Percentiles rank a stretch among this genome's conserved stretches.
phyloP scores from a whole-genome alignment of 805 yeast species.

The Priceomyces castillae region DNA sequence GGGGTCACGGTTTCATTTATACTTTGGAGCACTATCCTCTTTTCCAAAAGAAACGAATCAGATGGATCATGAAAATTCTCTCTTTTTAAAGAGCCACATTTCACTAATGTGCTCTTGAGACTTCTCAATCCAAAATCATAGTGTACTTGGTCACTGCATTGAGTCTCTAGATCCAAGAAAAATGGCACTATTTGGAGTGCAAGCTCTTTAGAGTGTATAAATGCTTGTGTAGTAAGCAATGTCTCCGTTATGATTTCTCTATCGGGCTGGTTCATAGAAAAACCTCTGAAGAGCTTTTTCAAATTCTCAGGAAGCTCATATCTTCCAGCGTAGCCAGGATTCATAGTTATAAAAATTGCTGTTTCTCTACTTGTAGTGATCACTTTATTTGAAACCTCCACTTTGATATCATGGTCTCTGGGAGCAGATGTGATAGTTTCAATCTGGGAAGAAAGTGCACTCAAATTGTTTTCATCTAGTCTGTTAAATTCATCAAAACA shows the following conservation, averaged over 20 bases:
- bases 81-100: conserved; percentile 52
- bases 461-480: conserved; percentile 63
- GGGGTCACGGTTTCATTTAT: conserved; percentile 67
- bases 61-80: neutral
- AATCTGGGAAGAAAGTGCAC: conserved; percentile 82
- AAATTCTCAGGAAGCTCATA: conserved; percentile 80
- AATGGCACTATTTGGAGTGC: conserved; percentile 54
- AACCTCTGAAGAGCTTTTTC: conserved; percentile 71
- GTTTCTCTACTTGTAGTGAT: conserved; percentile 45
- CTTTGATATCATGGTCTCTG: conserved; percentile 15
- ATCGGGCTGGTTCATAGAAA: conserved; percentile 75
- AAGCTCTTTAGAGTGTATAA: conserved; percentile 43
- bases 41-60: conserved; percentile 17
- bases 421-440: conserved; percentile 66
- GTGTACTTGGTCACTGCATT: conserved; percentile 58
- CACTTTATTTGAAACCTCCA: conserved; percentile 44
- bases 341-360: conserved; percentile 87
- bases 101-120: conserved; percentile 60
- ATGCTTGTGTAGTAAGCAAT: conserved; percentile 71
- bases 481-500: conserved; percentile 96
- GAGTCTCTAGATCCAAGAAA: conserved; percentile 42
- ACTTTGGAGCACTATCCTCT: conserved; percentile 45
- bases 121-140: conserved; percentile 92
- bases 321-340: conserved; percentile 86
- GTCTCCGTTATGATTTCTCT: conserved; percentile 64